These are phyloP conservation scores for Solanum corneliomulleri DNA, from an alignment of 257 asterid genomes.

Conservation along the genomic window DNA sequence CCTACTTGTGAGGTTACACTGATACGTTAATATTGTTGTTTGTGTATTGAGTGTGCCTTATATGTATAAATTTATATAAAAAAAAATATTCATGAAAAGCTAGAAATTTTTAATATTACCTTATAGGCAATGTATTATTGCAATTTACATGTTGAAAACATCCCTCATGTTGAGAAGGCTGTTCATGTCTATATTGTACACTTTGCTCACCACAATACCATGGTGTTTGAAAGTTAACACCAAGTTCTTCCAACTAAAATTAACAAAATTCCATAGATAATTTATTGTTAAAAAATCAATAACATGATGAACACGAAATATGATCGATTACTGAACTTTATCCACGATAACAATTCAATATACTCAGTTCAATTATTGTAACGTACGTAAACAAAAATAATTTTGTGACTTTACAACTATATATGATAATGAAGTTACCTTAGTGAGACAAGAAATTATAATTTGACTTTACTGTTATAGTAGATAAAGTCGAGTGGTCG, in stretches of 20 bases:
- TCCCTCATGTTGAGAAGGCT: neutral
- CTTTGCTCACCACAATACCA: slow-evolving; percentile 11
- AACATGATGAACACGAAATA: neutral
- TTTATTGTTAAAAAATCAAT: neutral
- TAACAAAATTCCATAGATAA: neutral
- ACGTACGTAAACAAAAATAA: neutral
- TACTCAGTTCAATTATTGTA: neutral
- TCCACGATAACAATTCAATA: neutral
- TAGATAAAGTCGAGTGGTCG: neutral
- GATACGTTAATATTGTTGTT: neutral
- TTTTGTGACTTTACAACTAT: neutral
- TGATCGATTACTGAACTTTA: neutral
- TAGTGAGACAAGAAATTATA: neutral
- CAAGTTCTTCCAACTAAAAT: slow-evolving; percentile 18
- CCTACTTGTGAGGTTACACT: neutral
- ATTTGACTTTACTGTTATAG: neutral
- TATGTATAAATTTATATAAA: neutral
- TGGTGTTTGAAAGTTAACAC: slow-evolving; percentile 5
- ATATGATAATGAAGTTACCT: neutral
- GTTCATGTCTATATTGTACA: neutral
- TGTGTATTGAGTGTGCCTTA: neutral
- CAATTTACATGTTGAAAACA: slow-evolving; percentile 8
- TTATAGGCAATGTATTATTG: slow-evolving; percentile 9
- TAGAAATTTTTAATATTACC: neutral
- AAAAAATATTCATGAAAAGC: neutral